Evolutionary conservation across 176 grass and related monocot genomes (phyloP).

Genomic region (Chrysopogon serrulatus): DNA sequence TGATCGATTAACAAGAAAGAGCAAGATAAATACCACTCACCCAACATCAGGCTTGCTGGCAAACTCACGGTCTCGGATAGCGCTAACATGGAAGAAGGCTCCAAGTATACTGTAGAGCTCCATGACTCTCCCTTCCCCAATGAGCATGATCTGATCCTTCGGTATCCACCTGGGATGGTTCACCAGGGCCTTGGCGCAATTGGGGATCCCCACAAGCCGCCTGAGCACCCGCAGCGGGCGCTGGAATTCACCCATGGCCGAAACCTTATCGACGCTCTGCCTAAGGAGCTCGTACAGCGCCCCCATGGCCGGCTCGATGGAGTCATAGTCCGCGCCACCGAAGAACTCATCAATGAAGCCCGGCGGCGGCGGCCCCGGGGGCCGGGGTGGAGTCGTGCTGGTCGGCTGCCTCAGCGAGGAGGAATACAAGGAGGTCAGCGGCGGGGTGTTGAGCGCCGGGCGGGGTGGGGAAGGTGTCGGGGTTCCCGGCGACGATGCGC

Average conservation of each 20-base stretch:
- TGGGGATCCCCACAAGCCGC: slow-evolving; percentile 56
- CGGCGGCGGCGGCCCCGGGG: slow-evolving; percentile 39
- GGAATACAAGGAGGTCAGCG: slow-evolving; percentile 55
- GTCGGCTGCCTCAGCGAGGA: slow-evolving; percentile 63
- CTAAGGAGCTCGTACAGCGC: slow-evolving; percentile 73
- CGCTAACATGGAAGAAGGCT: slow-evolving; percentile 86
- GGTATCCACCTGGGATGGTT: slow-evolving; percentile 91
- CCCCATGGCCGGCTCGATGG: slow-evolving; percentile 48
- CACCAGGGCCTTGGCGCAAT: slow-evolving; percentile 74
- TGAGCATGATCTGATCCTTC: slow-evolving; percentile 48
- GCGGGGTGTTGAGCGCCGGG: slow-evolving; percentile 36
- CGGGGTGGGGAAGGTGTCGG: slow-evolving; percentile 61
- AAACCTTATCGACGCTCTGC: slow-evolving; percentile 64
- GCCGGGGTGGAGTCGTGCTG: slow-evolving; percentile 52
- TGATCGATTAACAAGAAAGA: neutral
- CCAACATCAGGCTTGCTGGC: slow-evolving; percentile 68
- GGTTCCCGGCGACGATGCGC: slow-evolving; percentile 67
- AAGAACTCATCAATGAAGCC: slow-evolving; percentile 85
- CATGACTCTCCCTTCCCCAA: slow-evolving; percentile 85
- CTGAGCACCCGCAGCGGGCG: slow-evolving; percentile 68
- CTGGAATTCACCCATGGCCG: slow-evolving; percentile 79
- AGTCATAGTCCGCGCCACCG: slow-evolving; percentile 50
- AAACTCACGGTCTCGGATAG: slow-evolving; percentile 71
- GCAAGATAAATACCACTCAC: slow-evolving; percentile 10
- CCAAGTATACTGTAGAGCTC: slow-evolving; percentile 77